A percentile compares a stretch with the other conserved stretches of the same genome.
Evolutionary conservation across 2,329 filamentous ascomycete species (phyloP).

Genomic region (Neofusicoccum sp.): DNA sequence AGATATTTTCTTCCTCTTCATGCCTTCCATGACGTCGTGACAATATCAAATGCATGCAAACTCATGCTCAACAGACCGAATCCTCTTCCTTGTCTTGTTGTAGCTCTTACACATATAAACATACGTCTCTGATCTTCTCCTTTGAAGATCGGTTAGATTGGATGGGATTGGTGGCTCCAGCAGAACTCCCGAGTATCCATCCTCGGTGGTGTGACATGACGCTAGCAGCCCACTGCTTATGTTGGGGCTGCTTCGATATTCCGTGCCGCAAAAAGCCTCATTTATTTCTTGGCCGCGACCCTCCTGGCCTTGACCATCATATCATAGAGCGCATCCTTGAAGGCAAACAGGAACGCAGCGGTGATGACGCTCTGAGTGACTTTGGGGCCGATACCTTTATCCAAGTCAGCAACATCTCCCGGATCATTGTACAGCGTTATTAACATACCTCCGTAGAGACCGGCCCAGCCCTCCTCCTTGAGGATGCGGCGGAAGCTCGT

Average conservation of each 20-base stretch:
- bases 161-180: neutral
- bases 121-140: neutral
- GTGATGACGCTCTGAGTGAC: conserved; percentile 96
- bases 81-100: neutral
- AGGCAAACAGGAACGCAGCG: conserved; percentile 92
- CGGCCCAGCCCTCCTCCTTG: conserved; percentile 83
- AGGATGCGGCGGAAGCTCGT: conserved; percentile 76
- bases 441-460: conserved; percentile 82
- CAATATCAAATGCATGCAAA: neutral
- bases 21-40: neutral
- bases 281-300: conserved; percentile 30
- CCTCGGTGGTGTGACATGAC: conserved; percentile 9
- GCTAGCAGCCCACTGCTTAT: conserved; percentile 2
- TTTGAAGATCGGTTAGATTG: neutral
- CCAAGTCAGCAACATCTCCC: conserved; percentile 22
- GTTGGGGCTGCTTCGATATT: neutral
- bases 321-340: conserved; percentile 95
- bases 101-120: neutral
- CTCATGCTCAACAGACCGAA: neutral
- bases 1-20: neutral
- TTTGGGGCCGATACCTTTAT: conserved; percentile 85
- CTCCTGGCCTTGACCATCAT: conserved; percentile 67
- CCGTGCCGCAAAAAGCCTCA: neutral
- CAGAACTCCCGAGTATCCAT: neutral
- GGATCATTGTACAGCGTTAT: conserved; percentile 13